Percentiles rank a stretch among this genome's conserved stretches.
phyloP scores from a whole-genome alignment of 1,139 yeast genomes.

The Yamadazyma triangularis region DNA sequence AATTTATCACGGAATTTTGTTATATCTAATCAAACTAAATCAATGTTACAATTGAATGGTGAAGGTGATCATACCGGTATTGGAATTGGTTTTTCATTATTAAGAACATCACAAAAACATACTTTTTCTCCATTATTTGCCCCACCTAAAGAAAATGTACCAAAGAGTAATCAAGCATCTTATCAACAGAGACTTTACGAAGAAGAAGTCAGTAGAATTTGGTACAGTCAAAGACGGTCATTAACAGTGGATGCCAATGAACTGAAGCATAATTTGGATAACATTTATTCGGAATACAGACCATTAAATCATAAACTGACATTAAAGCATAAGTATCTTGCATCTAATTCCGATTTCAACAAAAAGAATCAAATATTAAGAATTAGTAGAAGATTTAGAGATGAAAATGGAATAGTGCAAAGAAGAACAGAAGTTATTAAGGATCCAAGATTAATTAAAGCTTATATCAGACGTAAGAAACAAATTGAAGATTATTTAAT shows the following conservation, averaged over 20 bases:
- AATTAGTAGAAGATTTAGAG: slow-evolving; percentile 77
- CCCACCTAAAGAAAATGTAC: slow-evolving; percentile 40
- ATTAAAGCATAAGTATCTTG: slow-evolving; percentile 21
- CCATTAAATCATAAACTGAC: slow-evolving; percentile 35
- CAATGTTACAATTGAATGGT: slow-evolving; percentile 95
- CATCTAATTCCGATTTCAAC: slow-evolving; percentile 19
- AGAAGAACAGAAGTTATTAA: slow-evolving; percentile 72
- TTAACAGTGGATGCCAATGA: slow-evolving; percentile 45
- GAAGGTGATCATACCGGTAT: slow-evolving; percentile 95
- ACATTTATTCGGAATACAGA: slow-evolving; percentile 35
- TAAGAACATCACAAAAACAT: slow-evolving; percentile 92
- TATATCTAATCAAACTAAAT: slow-evolving; percentile 92
- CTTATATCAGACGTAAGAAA: slow-evolving; percentile 78
- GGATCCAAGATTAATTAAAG: slow-evolving; percentile 84
- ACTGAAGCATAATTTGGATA: slow-evolving; percentile 20
- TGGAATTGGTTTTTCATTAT: slow-evolving; percentile 85
- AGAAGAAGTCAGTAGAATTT: slow-evolving; percentile 81
- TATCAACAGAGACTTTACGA: slow-evolving; percentile 90
- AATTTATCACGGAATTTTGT: slow-evolving; percentile 84
- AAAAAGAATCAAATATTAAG: slow-evolving; percentile 46
- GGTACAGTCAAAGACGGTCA: slow-evolving; percentile 81
- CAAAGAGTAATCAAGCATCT: slow-evolving; percentile 53
- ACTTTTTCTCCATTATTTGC: slow-evolving; percentile 71
- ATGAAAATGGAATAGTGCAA: slow-evolving; percentile 82
- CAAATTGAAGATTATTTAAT: slow-evolving; percentile 67